Conservation (phyloP, 192 early-diverging fungal genomes). For the Coemansia sp. region DNA sequence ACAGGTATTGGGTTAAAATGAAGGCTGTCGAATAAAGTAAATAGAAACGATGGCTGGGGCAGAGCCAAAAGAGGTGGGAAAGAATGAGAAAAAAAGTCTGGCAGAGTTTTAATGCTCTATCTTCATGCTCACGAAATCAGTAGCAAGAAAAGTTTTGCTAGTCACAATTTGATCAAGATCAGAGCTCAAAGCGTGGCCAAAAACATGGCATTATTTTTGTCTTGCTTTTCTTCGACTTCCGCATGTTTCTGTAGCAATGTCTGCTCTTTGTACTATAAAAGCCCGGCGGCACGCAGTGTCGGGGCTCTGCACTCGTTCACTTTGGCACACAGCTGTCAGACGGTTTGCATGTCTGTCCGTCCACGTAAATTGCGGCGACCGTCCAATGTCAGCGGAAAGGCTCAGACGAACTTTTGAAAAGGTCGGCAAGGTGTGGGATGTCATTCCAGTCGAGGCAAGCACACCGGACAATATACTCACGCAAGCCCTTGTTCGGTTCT, state of each 20-base stretch:
- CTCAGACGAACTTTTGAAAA: constrained; percentile 27
- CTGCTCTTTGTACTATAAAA: neutral
- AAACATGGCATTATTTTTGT: neutral
- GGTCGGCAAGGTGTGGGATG: constrained; percentile 47
- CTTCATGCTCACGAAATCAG: too few relatives aligned
- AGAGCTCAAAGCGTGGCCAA: too few relatives aligned
- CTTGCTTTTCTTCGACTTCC: neutral
- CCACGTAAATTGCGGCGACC: constrained; percentile 26
- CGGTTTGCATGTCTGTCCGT: constrained; percentile 41
- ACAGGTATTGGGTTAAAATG: too few relatives aligned
- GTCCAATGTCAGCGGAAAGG: constrained; percentile 24
- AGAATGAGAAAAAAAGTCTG: neutral
- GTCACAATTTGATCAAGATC: neutral
- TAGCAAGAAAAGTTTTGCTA: neutral
- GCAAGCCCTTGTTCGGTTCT: constrained; percentile 38
- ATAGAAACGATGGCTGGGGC: too few relatives aligned
- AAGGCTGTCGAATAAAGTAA: too few relatives aligned
- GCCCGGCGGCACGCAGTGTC: neutral
- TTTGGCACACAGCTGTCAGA: constrained; percentile 3
- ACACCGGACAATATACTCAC: constrained; percentile 15
- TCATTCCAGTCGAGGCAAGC: constrained; percentile 26
- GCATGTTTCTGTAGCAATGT: neutral
- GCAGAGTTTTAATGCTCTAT: too few relatives aligned
- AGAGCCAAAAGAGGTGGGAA: too few relatives aligned
- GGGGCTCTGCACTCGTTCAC: constrained; percentile 1